Evolutionary conservation across 768 basidiomycete species (phyloP), one percentile per base, ranked within the genome.

Genomic region (Mycena polygramma): DNA sequence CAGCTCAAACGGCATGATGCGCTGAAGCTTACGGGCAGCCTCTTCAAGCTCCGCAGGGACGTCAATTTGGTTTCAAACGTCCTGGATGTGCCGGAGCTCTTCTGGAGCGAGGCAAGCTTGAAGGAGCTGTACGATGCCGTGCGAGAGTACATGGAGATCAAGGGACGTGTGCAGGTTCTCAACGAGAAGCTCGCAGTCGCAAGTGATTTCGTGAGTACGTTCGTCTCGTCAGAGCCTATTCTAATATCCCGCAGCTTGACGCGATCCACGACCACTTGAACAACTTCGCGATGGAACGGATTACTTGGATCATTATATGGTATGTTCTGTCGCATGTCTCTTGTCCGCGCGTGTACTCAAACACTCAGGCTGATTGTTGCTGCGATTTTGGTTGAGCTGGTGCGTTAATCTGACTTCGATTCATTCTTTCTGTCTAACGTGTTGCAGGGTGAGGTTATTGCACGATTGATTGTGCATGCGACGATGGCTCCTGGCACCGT

Each of bases 201-300:
- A 17, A 94, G 93, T 74, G 95, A 95, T 81, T 88, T 98, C 78
- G 94, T 96, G 76, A 74, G 94, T 86, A 20, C 37, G 60, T 43
- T 45, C 43, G 43, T n/a, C 4, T n/a, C 20, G 19, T 49, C 48
- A 46, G 37, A 54, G 30, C 30, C 6, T 63, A 41, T 57, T 37
- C 41, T 35, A 35, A 22, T 41, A 51, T 22, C 59, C 35, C 64
- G n/a, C 69, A 96, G 94, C 85, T 97, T 70, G 94, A 95, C 73
- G 93, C 93, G 52, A 97, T 98, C 73, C 96, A 98, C 75, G 95
- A 97, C 73, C 95, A 97, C 76, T 80, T 98, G 61, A 97, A 97
- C 75, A 93, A 93, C 71, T 89, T 87, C 57, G 94, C 94, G 14
- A 97, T 96, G 93, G 92, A 94, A 68, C 87, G 95, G 30, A 96